Evolutionary conservation across 371 early-diverging fungal species (phyloP).

Genomic region (Funneliformis caledonium): DNA sequence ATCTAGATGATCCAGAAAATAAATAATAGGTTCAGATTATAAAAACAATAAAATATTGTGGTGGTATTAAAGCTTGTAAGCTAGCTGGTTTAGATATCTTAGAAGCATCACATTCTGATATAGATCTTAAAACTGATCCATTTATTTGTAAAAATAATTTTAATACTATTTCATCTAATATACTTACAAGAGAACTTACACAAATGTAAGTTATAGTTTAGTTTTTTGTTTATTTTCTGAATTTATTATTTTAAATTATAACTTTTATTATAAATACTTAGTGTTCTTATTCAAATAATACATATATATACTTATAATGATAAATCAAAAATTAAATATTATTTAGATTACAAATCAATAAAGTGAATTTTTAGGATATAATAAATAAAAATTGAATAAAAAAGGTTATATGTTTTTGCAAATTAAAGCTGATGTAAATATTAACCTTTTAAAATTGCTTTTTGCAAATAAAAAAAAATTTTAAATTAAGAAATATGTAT

Average conservation of each 20-base stretch:
- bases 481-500: too few species aligned
- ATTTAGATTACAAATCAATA: neutral
- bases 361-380: neutral
- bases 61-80: neutral
- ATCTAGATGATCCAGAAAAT: neutral
- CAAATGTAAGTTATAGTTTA: constrained; percentile 1
- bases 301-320: neutral
- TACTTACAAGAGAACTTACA: neutral
- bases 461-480: neutral
- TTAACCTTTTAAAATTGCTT: neutral
- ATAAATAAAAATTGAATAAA: neutral
- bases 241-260: too few species aligned
- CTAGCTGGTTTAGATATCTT: neutral
- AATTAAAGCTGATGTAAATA: neutral
- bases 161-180: neutral
- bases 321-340: neutral
- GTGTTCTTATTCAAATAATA: neutral
- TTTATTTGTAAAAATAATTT: neutral
- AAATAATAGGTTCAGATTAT: neutral
- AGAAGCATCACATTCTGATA: neutral
- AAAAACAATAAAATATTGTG: neutral
- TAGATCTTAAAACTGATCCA: neutral
- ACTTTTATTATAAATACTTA: too few species aligned
- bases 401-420: neutral
- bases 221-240: too few species aligned